Evolutionary conservation across 148 eudicot genomes (phyloP), one percentile per base, ranked within the genome.

Genomic region (Amaranthus hypochondriacus): DNA sequence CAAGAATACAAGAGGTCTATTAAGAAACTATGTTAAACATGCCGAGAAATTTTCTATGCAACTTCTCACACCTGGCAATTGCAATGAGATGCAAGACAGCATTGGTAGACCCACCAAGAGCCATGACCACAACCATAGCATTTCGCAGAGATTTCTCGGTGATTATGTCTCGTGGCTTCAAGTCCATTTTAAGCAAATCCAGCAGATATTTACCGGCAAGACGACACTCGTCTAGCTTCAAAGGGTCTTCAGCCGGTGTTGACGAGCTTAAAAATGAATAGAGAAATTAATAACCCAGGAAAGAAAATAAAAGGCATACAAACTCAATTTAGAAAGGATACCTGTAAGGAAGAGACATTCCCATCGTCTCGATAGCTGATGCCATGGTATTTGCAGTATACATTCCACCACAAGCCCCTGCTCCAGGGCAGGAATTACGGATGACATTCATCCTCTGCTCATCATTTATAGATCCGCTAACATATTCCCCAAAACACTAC

Each of bases 391-490:
- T 94, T 68, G 98, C 97, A 6, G 97, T 94, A 78, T 94, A 94
- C 98, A 94, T 94, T 70, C 98, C 98, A 82, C 98, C 98, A 78
- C 98, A 94, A 70, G 97, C 98, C 60, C 97, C 98, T 4, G 97
- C 97, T 74, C 97, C 98, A 71, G 98, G 98, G 75, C 98, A 94
- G 9, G 98, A 88, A 80, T 89, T 91, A 66, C 92, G 92, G 63
- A 94, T 82, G 56, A 94, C 97, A 79, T 88, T 75, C 89, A 74
- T 84, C 86, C 93, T 84, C 57, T 94, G 84, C 18, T 87, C 90
- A 79, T 94, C 98, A 75, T 56, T 94, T 52, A 92, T 81, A 21
- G 92, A 66, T 60, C 98, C 97, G 75, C 79, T 88, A 62, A 94
- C 96, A 80, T 83, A 94, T 78, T 89, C 97, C 62, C 98, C 98